phyloP scores from a whole-genome alignment of 2,329 filamentous ascomycete genomes.

The Talaromyces marneffei region DNA sequence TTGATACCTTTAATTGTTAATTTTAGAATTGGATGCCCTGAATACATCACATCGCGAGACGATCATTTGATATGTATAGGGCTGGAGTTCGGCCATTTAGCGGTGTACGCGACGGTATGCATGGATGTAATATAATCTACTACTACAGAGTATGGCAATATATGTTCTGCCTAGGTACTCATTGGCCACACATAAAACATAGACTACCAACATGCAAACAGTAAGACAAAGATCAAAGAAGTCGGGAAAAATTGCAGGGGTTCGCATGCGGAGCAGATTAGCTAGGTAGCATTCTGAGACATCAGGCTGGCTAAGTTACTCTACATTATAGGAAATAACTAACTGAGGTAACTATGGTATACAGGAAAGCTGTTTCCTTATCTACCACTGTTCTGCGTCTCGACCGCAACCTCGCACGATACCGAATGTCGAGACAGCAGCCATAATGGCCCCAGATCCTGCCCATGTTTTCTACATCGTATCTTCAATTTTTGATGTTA shows the following conservation, averaged over 20 bases:
- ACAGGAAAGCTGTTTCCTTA: not conserved
- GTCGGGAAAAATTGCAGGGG: not conserved
- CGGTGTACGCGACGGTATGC: not conserved
- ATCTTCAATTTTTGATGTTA: not conserved
- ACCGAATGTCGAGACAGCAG: not conserved
- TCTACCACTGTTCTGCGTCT: not conserved
- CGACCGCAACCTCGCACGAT: too few species aligned
- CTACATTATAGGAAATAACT: too few species aligned
- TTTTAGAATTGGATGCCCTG: not conserved
- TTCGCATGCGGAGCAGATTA: not conserved
- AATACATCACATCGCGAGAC: not conserved
- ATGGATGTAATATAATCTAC: not conserved
- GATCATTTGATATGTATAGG: not conserved
- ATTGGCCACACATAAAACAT: too few species aligned
- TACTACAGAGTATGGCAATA: too few species aligned
- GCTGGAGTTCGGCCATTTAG: not conserved
- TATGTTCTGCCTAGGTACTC: too few species aligned
- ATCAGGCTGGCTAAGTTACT: too few species aligned
- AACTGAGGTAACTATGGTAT: not conserved
- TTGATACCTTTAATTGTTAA: constrained; percentile 18
- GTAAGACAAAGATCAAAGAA: not conserved
- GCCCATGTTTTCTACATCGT: not conserved
- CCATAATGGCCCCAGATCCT: not conserved
- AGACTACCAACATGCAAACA: too few species aligned
- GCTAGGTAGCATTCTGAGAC: not conserved